Conservation (phyloP, 139 green algal genomes). For the Microglena sp. region DNA sequence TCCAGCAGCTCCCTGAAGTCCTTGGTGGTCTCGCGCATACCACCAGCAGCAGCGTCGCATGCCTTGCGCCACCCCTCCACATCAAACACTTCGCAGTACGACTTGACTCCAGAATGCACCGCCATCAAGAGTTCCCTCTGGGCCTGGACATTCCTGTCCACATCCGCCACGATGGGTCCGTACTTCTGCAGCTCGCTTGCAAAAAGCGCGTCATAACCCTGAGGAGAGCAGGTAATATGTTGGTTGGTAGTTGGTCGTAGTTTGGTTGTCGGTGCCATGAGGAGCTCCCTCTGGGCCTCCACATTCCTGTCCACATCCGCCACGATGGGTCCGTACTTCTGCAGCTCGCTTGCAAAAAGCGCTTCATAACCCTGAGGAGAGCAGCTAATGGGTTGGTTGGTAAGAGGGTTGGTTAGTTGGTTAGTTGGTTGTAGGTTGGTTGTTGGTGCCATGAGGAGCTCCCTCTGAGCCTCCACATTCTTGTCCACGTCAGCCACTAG, state of each 20-base stretch:
- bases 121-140: conserved; percentile 47
- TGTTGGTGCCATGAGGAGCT: conserved; percentile 52
- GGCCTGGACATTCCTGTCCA: conserved; percentile 49
- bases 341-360: conserved; percentile 55
- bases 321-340: conserved; percentile 90
- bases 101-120: conserved; percentile 31
- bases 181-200: conserved; percentile 79
- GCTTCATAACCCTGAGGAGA: conserved; percentile 24
- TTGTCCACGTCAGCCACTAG: conserved; percentile 44
- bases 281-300: conserved; percentile 40
- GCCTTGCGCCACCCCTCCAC: conserved; percentile 43
- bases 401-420: no score
- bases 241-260: no score
- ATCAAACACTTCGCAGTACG: conserved; percentile 36
- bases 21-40: conserved; percentile 24
- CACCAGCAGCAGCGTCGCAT: conserved; percentile 41
- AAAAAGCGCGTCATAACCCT: conserved; percentile 30
- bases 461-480: conserved; percentile 47
- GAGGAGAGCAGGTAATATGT: no score
- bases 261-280: no score
- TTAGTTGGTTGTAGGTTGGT: no score
- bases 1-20: conserved; percentile 61
- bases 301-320: conserved; percentile 55
- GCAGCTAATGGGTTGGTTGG: no score
- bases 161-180: conserved; percentile 54